Evolutionary conservation across 495 filamentous ascomycete species (phyloP), one percentile per base, ranked within the genome.

Genomic region (Podospora fimiseda): DNA sequence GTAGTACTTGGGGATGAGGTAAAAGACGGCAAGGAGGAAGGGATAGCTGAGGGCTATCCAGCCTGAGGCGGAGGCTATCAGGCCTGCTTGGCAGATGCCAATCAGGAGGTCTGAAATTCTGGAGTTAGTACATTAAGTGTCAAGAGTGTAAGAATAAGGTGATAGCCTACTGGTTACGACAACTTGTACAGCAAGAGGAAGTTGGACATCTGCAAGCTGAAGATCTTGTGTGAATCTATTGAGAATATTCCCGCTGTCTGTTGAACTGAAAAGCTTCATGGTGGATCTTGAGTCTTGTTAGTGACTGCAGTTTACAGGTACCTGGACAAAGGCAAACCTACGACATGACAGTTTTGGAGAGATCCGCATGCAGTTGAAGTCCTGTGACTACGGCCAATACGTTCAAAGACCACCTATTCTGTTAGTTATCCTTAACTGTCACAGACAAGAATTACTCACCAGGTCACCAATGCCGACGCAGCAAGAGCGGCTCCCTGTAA

Each of bases 1-100:
- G 48, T 84, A 84, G 61, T 74, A 72, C 3, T 60, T 65, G 50
- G 83, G 80, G 1, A 83, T 47, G 2, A 74, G 8, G 37, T 66
- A 79, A 13, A 80, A 18, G 8, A 69, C 50, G 2, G 66, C 22
- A 41, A 66, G 43, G 48, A 70, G 51, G 52, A 64, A 39, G 27
- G 75, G 60, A 45, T 50, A 50, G 24, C 49, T 60, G n/a, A 60
- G 40, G 8, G 57, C 60, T 2, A 70, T 50, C 55, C 14, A 63
- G 57, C 27, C 27, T 19, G 15, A 58, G 46, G n/a, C 64, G 59
- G 2, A 72, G 55, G 11, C 47, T 13, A 50, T 50, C 23, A 50
- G 47, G 3, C 47, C 47, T 3, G 47, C 47, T 30, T 50, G 47
- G 19, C 2, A 18, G 8, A 39, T 9, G 3, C 9, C 27, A 7